A percentile compares a stretch with the other conserved stretches of the same genome.
Evolutionary conservation across 2,329 filamentous ascomycete species (phyloP).

Genomic region (Penicillium capsulatum): DNA sequence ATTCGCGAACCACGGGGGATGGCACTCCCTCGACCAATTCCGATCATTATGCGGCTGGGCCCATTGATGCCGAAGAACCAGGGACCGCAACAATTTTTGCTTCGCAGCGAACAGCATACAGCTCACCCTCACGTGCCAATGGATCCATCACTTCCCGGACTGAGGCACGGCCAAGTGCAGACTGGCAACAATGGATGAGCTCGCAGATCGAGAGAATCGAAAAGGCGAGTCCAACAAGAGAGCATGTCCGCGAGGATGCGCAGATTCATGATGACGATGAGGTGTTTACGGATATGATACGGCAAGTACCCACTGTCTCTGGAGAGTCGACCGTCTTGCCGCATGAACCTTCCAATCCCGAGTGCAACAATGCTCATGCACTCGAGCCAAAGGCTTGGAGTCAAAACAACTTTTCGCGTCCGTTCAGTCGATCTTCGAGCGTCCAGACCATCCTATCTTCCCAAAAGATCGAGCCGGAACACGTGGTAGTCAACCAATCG

Average conservation of each 20-base stretch:
- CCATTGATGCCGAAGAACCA: conserved; percentile 17
- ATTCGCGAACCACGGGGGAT: conserved; percentile 41
- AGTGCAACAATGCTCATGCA: neutral
- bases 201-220: conserved; percentile 35
- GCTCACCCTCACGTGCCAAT: conserved; percentile 26
- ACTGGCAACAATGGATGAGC: conserved; percentile 40
- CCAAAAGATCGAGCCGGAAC: conserved; percentile 7
- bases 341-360: neutral
- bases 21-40: conserved; percentile 21
- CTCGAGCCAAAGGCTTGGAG: conserved; percentile 7
- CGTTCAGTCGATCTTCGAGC: conserved; percentile 34
- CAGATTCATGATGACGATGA: conserved; percentile 33
- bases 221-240: conserved; percentile 21
- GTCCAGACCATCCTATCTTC: conserved; percentile 19
- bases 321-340: neutral
- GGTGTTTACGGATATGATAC: conserved; percentile 11
- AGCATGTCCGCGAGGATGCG: conserved; percentile 39
- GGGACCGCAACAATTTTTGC: conserved; percentile 40
- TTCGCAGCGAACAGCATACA: conserved; percentile 28
- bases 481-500: neutral
- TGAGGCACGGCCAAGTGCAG: conserved; percentile 24
- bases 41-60: neutral
- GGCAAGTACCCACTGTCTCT: conserved; percentile 1
- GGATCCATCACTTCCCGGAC: conserved; percentile 1
- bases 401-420: conserved; percentile 37